Percentiles rank a stretch among this genome's conserved stretches.
phyloP scores from a whole-genome alignment of 2,329 filamentous ascomycete species.

The Blumeria hordei region DNA sequence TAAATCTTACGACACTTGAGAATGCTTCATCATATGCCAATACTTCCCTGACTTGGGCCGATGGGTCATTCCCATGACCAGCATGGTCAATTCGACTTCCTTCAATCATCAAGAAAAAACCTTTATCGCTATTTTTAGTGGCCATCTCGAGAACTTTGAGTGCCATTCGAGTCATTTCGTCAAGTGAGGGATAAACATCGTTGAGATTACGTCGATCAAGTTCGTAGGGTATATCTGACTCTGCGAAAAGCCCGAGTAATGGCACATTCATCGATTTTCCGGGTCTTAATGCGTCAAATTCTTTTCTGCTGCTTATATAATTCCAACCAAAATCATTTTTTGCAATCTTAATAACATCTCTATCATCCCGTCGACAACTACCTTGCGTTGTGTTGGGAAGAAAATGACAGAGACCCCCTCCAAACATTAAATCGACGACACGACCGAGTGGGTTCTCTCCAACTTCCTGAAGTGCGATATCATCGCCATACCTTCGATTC shows the following conservation, averaged over 20 bases:
- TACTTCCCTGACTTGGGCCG: conserved; percentile 72
- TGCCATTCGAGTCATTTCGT: conserved; percentile 74
- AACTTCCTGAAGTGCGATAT: conserved; percentile 79
- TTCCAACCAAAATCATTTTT: conserved; percentile 54
- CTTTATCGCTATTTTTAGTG: conserved; percentile 62
- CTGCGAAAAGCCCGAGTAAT: conserved; percentile 64
- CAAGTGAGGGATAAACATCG: conserved; percentile 64
- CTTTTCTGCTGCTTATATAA: conserved; percentile 47
- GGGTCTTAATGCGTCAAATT: conserved; percentile 49
- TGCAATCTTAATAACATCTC: conserved; percentile 52
- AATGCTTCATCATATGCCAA: conserved; percentile 87
- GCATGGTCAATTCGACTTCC: conserved; percentile 91
- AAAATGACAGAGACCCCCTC: conserved; percentile 84
- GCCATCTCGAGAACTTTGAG: conserved; percentile 57
- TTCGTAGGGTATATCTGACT: conserved; percentile 71
- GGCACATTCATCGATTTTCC: conserved; percentile 52
- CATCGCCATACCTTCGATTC: conserved; percentile 56
- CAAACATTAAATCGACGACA: conserved; percentile 77
- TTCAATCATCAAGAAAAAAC: conserved; percentile 98
- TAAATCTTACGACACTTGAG: conserved; percentile 58
- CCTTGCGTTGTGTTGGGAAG: conserved; percentile 55
- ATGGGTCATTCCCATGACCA: conserved; percentile 64
- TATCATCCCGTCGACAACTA: conserved; percentile 60
- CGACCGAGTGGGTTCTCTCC: conserved; percentile 70
- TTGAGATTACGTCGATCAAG: conserved; percentile 64